Conservation (phyloP, 1,139 yeast genomes). For the Hansenula anomala region DNA sequence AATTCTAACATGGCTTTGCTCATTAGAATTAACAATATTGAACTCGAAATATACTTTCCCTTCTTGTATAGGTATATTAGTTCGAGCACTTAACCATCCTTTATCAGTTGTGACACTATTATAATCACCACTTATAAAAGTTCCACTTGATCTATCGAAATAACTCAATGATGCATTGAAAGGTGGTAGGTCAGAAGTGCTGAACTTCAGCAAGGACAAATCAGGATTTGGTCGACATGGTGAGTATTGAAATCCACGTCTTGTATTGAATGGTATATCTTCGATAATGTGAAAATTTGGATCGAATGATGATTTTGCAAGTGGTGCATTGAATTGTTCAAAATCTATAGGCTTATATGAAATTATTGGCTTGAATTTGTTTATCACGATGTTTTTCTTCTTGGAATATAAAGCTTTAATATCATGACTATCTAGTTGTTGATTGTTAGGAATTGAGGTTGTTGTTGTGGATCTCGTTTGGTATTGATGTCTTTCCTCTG, state of each 20-base stretch:
- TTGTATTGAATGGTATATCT: slow-evolving; percentile 69
- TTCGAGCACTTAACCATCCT: slow-evolving; percentile 82
- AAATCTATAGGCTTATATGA: slow-evolving; percentile 36
- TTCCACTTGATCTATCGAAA: slow-evolving; percentile 69
- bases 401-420: not conserved
- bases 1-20: slow-evolving; percentile 58
- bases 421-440: not conserved
- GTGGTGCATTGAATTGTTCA: slow-evolving; percentile 8
- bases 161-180: slow-evolving; percentile 55
- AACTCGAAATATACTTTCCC: slow-evolving; percentile 83
- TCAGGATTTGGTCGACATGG: slow-evolving; percentile 72
- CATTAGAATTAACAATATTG: slow-evolving; percentile 45
- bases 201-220: slow-evolving; percentile 57
- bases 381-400: slow-evolving; percentile 32
- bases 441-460: slow-evolving; percentile 6
- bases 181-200: slow-evolving; percentile 75
- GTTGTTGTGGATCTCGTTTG: slow-evolving; percentile 25
- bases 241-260: slow-evolving; percentile 76
- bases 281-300: slow-evolving; percentile 47
- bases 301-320: slow-evolving; percentile 11
- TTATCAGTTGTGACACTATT: slow-evolving; percentile 46
- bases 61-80: slow-evolving; percentile 72
- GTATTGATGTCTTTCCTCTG: slow-evolving; percentile 19
- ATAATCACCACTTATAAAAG: slow-evolving; percentile 40
- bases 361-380: slow-evolving; percentile 40